phyloP scores from a whole-genome alignment of 2,329 filamentous ascomycete species.

The Hymenoscyphus fructigenus region DNA sequence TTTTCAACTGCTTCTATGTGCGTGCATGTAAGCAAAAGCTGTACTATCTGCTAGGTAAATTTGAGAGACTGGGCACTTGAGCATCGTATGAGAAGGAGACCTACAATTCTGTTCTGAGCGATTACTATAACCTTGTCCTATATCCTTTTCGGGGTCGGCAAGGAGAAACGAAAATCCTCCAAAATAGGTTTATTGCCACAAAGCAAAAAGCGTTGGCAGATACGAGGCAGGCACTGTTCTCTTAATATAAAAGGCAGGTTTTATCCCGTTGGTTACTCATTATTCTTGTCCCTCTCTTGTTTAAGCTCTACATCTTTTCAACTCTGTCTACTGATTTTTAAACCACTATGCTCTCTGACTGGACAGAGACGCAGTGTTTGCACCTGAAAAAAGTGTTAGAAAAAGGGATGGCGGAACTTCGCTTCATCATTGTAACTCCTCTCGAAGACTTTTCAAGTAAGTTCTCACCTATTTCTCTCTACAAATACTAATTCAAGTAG shows the following conservation, averaged over 20 bases:
- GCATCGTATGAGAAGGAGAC: neutral
- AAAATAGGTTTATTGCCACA: neutral
- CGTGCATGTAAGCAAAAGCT: too few species aligned
- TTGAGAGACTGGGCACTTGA: too few species aligned
- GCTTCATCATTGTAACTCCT: neutral
- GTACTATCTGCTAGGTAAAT: too few species aligned
- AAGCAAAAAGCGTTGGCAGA: neutral
- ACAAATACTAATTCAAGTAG: neutral
- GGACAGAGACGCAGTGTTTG: neutral
- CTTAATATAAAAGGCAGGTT: neutral
- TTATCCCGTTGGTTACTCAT: neutral
- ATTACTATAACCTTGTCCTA: neutral
- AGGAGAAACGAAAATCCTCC: neutral
- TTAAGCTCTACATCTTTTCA: neutral
- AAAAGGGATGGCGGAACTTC: neutral
- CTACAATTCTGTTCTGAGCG: neutral
- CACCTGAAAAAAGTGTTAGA: neutral
- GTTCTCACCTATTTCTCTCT: neutral
- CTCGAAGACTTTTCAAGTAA: neutral
- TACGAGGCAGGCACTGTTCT: neutral
- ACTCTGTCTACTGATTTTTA: neutral
- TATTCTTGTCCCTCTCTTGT: neutral
- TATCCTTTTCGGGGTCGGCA: neutral
- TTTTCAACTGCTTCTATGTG: too few species aligned
- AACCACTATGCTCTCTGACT: neutral